phyloP scores from a whole-genome alignment of 2,329 filamentous ascomycete genomes.

The Whalleya microplaca region DNA sequence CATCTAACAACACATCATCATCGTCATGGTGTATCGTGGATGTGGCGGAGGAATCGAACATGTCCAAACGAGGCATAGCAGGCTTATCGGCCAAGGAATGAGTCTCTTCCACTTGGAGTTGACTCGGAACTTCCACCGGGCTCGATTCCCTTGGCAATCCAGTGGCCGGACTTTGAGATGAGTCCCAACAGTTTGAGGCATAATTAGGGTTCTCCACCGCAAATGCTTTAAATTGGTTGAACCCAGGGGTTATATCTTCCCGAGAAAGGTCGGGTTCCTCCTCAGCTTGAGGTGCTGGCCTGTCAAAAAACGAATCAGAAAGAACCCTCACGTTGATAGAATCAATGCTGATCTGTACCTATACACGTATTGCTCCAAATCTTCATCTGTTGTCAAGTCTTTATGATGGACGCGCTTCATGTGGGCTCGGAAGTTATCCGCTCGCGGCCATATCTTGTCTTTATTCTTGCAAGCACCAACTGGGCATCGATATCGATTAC shows the following conservation, averaged over 20 bases:
- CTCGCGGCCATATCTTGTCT: conserved; percentile 75
- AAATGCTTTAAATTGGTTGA: conserved; percentile 12
- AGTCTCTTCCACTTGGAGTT: conserved; percentile 10
- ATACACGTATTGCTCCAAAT: conserved; percentile 41
- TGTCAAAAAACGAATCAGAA: conserved; percentile 21
- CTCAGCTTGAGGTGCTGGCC: conserved; percentile 8
- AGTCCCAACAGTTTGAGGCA: conserved; percentile 9
- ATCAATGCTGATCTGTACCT: conserved; percentile 28
- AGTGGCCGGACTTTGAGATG: conserved; percentile 8
- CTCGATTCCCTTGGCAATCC: conserved; percentile 13
- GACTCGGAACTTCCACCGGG: conserved; percentile 9
- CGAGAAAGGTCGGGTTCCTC: conserved; percentile 10
- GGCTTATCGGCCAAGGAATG: conserved; percentile 3
- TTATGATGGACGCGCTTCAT: conserved; percentile 67
- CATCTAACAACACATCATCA: conserved; percentile 3
- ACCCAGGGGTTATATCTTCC: conserved; percentile 2
- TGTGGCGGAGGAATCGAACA: neutral
- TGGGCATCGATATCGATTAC: conserved; percentile 63
- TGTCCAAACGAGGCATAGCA: neutral
- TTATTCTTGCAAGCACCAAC: conserved; percentile 59
- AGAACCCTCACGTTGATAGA: neutral
- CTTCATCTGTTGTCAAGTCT: conserved; percentile 41
- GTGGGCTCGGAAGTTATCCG: conserved; percentile 87
- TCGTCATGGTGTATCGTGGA: neutral
- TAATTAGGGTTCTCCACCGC: conserved; percentile 8